Conservation (phyloP, 164 flowering plant species). For the Sextonia rubra region DNA sequence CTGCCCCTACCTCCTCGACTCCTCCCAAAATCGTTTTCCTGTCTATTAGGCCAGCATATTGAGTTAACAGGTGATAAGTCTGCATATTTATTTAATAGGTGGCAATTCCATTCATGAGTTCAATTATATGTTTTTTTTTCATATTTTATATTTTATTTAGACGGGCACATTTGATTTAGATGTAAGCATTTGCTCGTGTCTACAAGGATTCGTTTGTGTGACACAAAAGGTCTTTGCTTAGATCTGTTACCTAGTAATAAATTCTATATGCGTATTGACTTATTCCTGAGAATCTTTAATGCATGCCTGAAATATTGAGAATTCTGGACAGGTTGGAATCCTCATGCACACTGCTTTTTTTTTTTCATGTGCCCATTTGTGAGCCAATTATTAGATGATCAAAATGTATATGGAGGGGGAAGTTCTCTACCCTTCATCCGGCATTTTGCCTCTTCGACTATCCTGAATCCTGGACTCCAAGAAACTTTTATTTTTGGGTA, state of each 20-base stretch:
- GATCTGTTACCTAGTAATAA: not conserved
- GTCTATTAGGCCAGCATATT: not conserved
- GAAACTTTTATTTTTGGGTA: too few species aligned
- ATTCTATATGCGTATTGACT: not conserved
- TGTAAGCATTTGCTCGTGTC: not conserved
- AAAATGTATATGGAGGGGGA: not conserved
- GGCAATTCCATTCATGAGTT: conserved; percentile 1
- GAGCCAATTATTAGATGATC: not conserved
- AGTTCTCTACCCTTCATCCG: not conserved
- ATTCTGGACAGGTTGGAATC: not conserved
- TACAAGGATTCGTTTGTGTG: not conserved
- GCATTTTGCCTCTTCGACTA: too few species aligned
- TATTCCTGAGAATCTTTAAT: not conserved
- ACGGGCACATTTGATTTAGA: conserved; percentile 1
- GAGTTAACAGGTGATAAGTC: too few species aligned
- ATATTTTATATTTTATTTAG: not conserved
- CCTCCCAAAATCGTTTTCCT: not conserved
- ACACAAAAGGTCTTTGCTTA: not conserved
- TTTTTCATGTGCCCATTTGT: not conserved
- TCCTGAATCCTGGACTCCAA: too few species aligned
- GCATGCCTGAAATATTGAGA: not conserved
- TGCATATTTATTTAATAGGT: not conserved
- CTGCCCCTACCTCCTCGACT: not conserved
- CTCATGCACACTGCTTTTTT: not conserved
- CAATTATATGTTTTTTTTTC: not conserved